Evolutionary conservation across 441 rosid species (phyloP), one percentile per base, ranked within the genome.

Genomic region (Rhodomyrtus psidioides): DNA sequence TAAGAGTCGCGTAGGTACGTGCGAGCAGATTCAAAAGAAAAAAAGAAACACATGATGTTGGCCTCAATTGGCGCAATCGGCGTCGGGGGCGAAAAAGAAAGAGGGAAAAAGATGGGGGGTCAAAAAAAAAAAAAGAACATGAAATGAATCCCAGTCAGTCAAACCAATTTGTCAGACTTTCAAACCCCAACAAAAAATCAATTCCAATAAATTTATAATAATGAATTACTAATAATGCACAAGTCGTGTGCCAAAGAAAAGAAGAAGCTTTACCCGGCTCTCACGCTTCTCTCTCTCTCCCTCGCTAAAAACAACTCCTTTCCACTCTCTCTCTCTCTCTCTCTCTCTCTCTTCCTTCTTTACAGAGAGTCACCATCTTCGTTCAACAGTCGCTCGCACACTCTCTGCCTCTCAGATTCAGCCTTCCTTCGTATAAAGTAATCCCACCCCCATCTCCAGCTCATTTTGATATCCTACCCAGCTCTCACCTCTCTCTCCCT

Each of bases 21-120:
- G 76, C 46, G 76, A 34, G 56, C 57, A 82, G 34, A 75, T 83
- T 55, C 30, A 83, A 57, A 55, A 10, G n/a, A n/a, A 7, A 17
- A 3, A 4, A 2, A 46, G 12, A 46, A 46, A 46, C 9, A 9
- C 3, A 10, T 46, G 51, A 12, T 2, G 27, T 62, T 84, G 88
- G 89, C 87, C 89, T 85, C 84, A 83, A 82, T 84, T 86, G 89
- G 86, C 91, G 89, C 84, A 83, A 82, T 84, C 84, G 89, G 86
- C 91, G 89, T 87, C 87, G 83, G 85, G 27, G 28, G 26, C 17
- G 27, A 34, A 7, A 23, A n/a, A 26, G 17, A 54, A 49, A 21
- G 14, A 9, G 21, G 27, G 19, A 53, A 51, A 8, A 42, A 6
- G 46, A 42, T 42, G 1, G 7, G 4, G 34, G 34, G 34, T 4